Evolutionary conservation across 495 filamentous ascomycete species (phyloP), one percentile per base, ranked within the genome.

Genomic region (Astrothelium macrocarpum): DNA sequence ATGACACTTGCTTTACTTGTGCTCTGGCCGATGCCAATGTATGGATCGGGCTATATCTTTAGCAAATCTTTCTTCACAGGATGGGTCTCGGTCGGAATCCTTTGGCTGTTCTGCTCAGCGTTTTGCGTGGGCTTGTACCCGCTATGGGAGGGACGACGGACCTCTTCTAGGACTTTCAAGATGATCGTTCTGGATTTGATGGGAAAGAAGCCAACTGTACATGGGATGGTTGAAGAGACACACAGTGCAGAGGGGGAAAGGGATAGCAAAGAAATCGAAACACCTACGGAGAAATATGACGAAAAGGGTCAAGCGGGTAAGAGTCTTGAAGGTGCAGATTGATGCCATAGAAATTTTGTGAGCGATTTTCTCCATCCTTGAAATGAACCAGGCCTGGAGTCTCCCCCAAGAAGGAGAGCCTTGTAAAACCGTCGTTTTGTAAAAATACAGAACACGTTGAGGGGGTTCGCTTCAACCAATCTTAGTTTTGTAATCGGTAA

Each of bases 21-120:
- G 25, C 81, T 96, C 58, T 97, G 93, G 93, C 93, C 93, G 10
- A 94, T 96, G 80, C 93, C 93, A 1, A 84, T 97, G 85, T 97
- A 95, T 71, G 93, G 90, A 9, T 79, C 80, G 7, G 84, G 83
- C 25, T 97, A 97, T 71, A 82, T 96, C 42, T 96, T 96, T 78
- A 88, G 84, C 72, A 91, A 90, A 78, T 81, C 82, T 53, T 96
- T 96, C 79, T 96, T 96, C 77, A 92, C 90, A 1, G 91, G 92
- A 36, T 96, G 91, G 91, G 85, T 95, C 20, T 78, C 82, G 16
- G 87, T 96, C 2, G 91, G 90, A 0, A 88, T 96, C 58, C 73
- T 92, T 31, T 96, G 91, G 92, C 80, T 96, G 67, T 95, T 96
- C 71, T 84, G 80, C 70, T 88, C 85, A 0, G 75, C 85, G 9